These are phyloP conservation scores for Pistacia atlantica DNA, from an alignment of 345 rosid species.

Conservation along the genomic window DNA sequence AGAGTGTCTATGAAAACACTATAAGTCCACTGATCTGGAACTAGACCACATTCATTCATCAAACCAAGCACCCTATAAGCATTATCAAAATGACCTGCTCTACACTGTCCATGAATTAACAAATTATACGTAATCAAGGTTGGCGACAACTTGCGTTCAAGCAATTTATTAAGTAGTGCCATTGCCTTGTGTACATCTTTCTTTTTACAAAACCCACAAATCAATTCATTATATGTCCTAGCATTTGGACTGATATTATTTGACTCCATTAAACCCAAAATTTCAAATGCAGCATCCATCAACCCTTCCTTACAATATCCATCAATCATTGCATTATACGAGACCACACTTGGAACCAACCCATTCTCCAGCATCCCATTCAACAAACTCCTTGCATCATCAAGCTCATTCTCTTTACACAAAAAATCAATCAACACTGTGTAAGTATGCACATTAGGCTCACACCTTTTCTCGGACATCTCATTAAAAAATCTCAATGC, in stretches of 20 bases:
- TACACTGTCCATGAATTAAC: conserved; percentile 76
- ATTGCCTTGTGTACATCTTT: conserved; percentile 84
- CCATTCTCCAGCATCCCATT: conserved; percentile 61
- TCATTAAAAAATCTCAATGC: conserved; percentile 60
- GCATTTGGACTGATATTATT: conserved; percentile 62
- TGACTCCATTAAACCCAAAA: conserved; percentile 71
- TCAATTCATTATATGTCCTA: conserved; percentile 84
- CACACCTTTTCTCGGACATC: conserved; percentile 67
- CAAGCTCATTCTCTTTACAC: conserved; percentile 58
- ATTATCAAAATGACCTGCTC: no score
- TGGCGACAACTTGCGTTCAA: conserved; percentile 53
- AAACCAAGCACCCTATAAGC: no score
- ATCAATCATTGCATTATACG: conserved; percentile 81
- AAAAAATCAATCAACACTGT: conserved; percentile 69
- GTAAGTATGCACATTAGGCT: conserved; percentile 75
- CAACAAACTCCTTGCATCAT: conserved; percentile 61
- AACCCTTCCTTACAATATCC: conserved; percentile 79
- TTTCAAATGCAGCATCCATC: conserved; percentile 57
- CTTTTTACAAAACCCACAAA: conserved; percentile 61
- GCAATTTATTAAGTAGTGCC: conserved; percentile 63
- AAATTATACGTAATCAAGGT: conserved; percentile 65
- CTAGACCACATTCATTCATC: no score
- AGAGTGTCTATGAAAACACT: no score
- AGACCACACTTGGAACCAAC: conserved; percentile 62
- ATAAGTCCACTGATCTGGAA: no score